phyloP scores from a whole-genome alignment of 331 rosid species.

The Stylosanthes scabra region DNA sequence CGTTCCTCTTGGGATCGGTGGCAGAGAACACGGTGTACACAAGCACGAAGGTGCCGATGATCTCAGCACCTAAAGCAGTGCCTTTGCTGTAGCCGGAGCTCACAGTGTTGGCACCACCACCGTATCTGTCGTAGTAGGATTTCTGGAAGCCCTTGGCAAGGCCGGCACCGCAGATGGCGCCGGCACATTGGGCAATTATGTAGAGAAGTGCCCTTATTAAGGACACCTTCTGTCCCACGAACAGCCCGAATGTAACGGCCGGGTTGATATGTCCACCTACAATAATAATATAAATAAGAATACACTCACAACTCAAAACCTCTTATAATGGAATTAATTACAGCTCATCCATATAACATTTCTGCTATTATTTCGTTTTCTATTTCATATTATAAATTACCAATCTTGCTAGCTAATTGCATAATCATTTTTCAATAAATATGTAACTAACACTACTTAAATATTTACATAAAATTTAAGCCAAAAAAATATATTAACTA shows the following conservation, averaged over 20 bases:
- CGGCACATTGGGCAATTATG: constrained; percentile 76
- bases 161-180: constrained; percentile 82
- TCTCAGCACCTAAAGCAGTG: constrained; percentile 87
- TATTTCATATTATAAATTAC: no score
- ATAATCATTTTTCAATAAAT: no score
- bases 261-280: constrained; percentile 96
- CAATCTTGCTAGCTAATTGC: no score
- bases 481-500: no score
- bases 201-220: constrained; percentile 73
- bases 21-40: constrained; percentile 98
- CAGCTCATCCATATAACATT: no score
- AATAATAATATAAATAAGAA: no score
- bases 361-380: no score
- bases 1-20: constrained; percentile 91
- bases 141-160: constrained; percentile 82
- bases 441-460: no score
- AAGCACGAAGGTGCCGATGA: constrained; percentile 93
- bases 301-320: no score
- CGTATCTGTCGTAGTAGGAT: constrained; percentile 51
- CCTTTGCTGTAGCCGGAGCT: constrained; percentile 71
- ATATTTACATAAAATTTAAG: no score
- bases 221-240: constrained; percentile 79
- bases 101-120: constrained; percentile 73
- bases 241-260: constrained; percentile 87
- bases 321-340: no score